Base-by-base conservation (phyloP, 192 early-diverging fungal species). In the Pilaira anomala region DNA sequence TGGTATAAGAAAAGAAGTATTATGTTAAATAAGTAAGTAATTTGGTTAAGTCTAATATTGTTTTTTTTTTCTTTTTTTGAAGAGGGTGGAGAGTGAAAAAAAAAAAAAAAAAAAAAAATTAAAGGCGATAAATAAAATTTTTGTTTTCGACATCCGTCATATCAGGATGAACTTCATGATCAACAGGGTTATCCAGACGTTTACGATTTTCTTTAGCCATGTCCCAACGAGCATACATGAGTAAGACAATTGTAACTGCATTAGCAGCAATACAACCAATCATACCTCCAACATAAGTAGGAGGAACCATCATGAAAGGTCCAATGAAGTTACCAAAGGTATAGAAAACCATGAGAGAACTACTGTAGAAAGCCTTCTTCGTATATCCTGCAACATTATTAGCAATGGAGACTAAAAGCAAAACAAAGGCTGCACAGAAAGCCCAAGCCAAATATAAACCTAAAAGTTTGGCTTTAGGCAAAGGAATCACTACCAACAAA, bases 381-480 rank as follows among this genome's bases (percentile, higher is more conserved):
- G 68, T 69, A 49, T 69, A 69, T 19, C 68, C 68, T 12, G 54
- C 56, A 14, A 55, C 62, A 49, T 69, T 69, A 25, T 42, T 36
- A 11, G 61, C 52, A 26, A 69, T 21, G 39, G 33, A 18, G 13
- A 30, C 21, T 40, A 69, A 30, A 1, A 69, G 42, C 22, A 69
- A 13, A 21, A 51, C 39, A 36, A 63, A 69, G n/a, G 48, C 60
- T 26, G 59, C 59, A 48, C 30, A 41, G 41, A 62, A 68, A 16
- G n/a, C 48, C 21, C n/a, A 51, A n/a, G 41, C 22, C 46, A 67
- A 42, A 18, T 56, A 67, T 41, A 51, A 39, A 51, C 62, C 62
- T 18, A 63, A 51, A 4, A 63, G 13, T 19, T 63, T 63, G 3
- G 48, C 62, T 39, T 48, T 45, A 11, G 45, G 28, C 0, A 28